Evolutionary conservation across 768 basidiomycete genomes (phyloP), one percentile per base, ranked within the genome.

Genomic region (Mycena alexandri): DNA sequence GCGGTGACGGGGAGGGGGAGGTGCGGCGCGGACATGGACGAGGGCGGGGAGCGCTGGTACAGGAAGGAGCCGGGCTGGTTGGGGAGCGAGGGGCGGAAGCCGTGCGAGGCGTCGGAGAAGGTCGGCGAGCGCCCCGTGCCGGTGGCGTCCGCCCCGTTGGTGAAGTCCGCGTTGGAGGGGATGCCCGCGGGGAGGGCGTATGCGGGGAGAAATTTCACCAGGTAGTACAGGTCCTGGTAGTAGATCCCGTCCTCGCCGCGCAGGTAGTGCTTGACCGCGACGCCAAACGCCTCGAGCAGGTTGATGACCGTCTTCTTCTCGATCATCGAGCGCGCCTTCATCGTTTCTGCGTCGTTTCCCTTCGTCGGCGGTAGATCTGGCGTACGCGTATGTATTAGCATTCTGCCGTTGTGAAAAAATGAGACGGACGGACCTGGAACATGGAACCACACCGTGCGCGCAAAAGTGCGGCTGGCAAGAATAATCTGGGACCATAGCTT

Each of bases 291-390:
- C 74, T 90, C 90, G 19, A 90, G 74, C 14, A 92, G 81, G 73
- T 91, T 91, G 67, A 93, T 84, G 0, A 85, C 82, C 0, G 90
- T 85, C 79, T 91, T 92, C 75, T 90, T 91, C 74, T 92, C 90
- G 55, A 93, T 75, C 57, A 91, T 73, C 0, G 81, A 77, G 13
- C 86, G 84, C 3, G 85, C 80, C 65, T 77, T 82, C n/a, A 78
- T 71, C 36, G 80, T 78, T 16, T 80, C 81, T 46, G 60, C 71
- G 38, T 71, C 61, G 5, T 38, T 42, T 4, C 55, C 64, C 5
- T 38, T 58, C 5, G 55, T 70, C 0, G 70, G 46, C 29, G 72
- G 59, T n/a, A 58, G 59, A 65, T 68, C 72, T 62, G 19, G n/a
- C 70, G 34, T n/a, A n/a, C n/a, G n/a, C n/a, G n/a, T n/a, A n/a